phyloP scores from a whole-genome alignment of 371 early-diverging fungal genomes.

The Rhizopus sp. region DNA sequence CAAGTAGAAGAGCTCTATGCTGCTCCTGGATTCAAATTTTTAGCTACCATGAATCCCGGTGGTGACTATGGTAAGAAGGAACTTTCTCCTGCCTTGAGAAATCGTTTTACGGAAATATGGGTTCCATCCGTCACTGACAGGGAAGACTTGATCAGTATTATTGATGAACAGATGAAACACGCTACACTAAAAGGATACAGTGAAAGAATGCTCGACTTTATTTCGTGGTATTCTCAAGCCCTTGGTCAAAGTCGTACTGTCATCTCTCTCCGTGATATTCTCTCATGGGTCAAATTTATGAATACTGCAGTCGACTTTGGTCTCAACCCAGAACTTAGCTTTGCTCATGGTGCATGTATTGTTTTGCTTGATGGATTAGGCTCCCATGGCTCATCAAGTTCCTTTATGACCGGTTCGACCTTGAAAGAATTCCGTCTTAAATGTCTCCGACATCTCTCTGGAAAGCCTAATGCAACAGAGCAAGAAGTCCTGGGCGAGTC shows the following conservation, averaged over 20 bases:
- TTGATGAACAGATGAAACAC: conserved; percentile 66
- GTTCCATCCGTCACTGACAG: conserved; percentile 84
- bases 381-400: conserved; percentile 85
- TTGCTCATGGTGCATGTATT: conserved; percentile 91
- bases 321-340: conserved; percentile 50
- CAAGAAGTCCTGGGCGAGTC: conserved; percentile 50
- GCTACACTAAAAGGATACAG: conserved; percentile 48
- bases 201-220: conserved; percentile 52
- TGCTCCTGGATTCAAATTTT: conserved; percentile 82
- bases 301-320: conserved; percentile 47
- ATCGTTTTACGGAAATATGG: conserved; percentile 99
- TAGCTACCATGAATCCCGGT: conserved; percentile 99
- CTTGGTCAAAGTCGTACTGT: conserved; percentile 52
- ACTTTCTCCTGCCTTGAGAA: conserved; percentile 98
- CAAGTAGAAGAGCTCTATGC: conserved; percentile 77
- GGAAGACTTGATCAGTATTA: conserved; percentile 77
- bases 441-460: conserved; percentile 54
- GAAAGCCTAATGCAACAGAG: conserved; percentile 32
- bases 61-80: conserved; percentile 99
- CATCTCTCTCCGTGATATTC: conserved; percentile 86
- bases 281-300: conserved; percentile 93
- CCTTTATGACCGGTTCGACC: conserved; percentile 51
- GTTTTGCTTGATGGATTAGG: conserved; percentile 95
- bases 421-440: conserved; percentile 54
- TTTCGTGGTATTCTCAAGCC: conserved; percentile 59